Evolutionary conservation across 305 asterid genomes (phyloP).

Genomic region (Fraxinus albicans): DNA sequence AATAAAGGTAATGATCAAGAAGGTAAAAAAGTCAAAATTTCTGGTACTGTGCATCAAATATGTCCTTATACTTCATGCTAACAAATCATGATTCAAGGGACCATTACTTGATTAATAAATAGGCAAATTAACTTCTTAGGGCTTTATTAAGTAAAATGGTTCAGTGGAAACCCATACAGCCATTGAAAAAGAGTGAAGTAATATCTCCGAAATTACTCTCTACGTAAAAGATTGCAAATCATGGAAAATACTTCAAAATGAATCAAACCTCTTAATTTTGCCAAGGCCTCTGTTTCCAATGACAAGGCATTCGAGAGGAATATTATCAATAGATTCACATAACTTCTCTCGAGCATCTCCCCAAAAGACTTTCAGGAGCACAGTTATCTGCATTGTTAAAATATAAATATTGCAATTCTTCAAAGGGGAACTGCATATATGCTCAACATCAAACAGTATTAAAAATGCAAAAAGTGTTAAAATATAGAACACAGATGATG

Average conservation of each 20-base stretch:
- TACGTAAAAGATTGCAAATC: background rate
- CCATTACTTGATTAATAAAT: background rate
- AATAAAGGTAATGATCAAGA: background rate
- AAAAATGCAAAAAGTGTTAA: background rate
- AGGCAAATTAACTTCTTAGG: background rate
- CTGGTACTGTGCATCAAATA: background rate
- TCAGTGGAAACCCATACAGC: background rate
- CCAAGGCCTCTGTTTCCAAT: slow-evolving; percentile 96
- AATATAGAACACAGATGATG: too few species aligned
- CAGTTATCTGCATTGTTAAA: slow-evolving; percentile 44
- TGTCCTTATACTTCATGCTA: background rate
- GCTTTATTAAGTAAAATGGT: background rate
- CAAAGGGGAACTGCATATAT: background rate
- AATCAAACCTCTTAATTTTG: slow-evolving; percentile 60
- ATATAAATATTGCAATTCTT: background rate
- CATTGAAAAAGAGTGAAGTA: background rate
- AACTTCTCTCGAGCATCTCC: slow-evolving; percentile 91
- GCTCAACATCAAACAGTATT: background rate
- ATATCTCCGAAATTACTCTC: background rate
- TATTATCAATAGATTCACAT: slow-evolving; percentile 58
- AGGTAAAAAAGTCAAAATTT: background rate
- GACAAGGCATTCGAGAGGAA: slow-evolving; percentile 71
- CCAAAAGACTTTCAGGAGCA: slow-evolving; percentile 74
- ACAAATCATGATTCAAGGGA: background rate
- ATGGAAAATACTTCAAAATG: background rate